Base-by-base conservation (phyloP, 2,329 filamentous ascomycete species). In the Cryphonectria naterciae region DNA sequence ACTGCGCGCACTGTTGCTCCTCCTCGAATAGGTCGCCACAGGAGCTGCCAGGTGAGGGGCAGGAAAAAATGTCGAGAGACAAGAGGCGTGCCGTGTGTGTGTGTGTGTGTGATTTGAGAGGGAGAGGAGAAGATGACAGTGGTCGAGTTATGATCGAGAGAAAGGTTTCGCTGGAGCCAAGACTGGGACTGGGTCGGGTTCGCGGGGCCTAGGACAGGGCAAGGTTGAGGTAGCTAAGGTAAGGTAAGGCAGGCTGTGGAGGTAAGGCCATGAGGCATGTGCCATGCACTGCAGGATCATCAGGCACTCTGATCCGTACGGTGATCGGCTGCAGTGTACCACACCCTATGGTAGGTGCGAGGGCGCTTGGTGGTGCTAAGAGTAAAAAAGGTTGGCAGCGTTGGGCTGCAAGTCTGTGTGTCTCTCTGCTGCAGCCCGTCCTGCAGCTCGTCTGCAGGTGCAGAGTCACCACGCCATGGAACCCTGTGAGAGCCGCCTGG, bases 371-470 rank as follows among this genome's bases (percentile, higher is more conserved):
- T 62, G 70, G 49, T 68, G 68, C 65, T 67, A 68, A 63, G 65
- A 46, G 64, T 61, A 41, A 68, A 72, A 43, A 17, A 66, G 46
- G 65, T 54, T 66, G 65, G 52, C n/a, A 22, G 62, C 39, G 63
- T 72, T 68, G 65, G 70, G 70, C 69, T 71, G 66, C 69, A 68
- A 71, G 67, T 64, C 67, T 68, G 39, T n/a, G 37, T 39, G 43
- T 49, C 17, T 49, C 17, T 49, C 46, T 49, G 46, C 46, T 49
- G 46, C 46, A 49, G 46, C 63, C 43, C 46, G 35, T 67, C 37
- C 69, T 70, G 71, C 68, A 70, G 68, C 68, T 70, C 43, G 37
- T 52, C 69, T 72, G 68, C 71, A 72, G 68, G 62, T 68, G 68
- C 66, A 72, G 58, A 43, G 68, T 28, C 54, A 22, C 22, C 28